Percentiles rank a stretch among this genome's conserved stretches.
Conservation (phyloP, 2,329 filamentous ascomycete species). For the Cytospora paraplurivora region DNA sequence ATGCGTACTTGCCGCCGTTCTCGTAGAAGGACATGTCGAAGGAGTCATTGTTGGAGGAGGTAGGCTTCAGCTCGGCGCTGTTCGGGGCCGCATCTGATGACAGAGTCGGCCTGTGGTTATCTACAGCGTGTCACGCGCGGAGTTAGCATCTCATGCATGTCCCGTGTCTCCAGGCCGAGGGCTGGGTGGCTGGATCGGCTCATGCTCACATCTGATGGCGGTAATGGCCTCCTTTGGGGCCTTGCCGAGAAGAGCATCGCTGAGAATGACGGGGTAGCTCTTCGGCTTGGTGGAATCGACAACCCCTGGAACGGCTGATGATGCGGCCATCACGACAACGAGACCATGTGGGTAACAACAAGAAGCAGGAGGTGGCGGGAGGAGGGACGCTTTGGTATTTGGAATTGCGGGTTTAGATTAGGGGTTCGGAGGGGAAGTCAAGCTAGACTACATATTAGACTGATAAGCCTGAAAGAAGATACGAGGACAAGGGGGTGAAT, state of each 20-base stretch:
- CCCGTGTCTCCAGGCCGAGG: neutral
- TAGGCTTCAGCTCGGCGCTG: conserved; percentile 53
- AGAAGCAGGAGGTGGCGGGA: neutral
- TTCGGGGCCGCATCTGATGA: conserved; percentile 52
- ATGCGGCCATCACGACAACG: conserved; percentile 34
- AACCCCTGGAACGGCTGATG: conserved; percentile 34
- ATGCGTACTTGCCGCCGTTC: conserved; percentile 59
- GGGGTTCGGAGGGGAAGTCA: neutral
- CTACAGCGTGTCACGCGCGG: conserved; percentile 40
- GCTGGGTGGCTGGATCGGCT: neutral
- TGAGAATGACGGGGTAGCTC: conserved; percentile 65
- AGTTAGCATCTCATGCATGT: conserved; percentile 27
- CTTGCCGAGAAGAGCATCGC: conserved; percentile 61
- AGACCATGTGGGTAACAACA: neutral
- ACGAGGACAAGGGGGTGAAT: neutral
- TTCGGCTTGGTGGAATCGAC: conserved; percentile 63
- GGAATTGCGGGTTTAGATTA: too few species aligned
- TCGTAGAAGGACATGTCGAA: conserved; percentile 60
- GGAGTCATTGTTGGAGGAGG: conserved; percentile 47
- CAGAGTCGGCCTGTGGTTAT: conserved; percentile 63
- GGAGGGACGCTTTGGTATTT: neutral
- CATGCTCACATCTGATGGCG: conserved; percentile 58
- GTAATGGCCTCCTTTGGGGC: conserved; percentile 61
- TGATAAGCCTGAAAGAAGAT: neutral
- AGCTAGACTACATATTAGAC: conserved; percentile 1